Base-by-base conservation (phyloP, 1,284 basidiomycete species). In the Waitea zeae region DNA sequence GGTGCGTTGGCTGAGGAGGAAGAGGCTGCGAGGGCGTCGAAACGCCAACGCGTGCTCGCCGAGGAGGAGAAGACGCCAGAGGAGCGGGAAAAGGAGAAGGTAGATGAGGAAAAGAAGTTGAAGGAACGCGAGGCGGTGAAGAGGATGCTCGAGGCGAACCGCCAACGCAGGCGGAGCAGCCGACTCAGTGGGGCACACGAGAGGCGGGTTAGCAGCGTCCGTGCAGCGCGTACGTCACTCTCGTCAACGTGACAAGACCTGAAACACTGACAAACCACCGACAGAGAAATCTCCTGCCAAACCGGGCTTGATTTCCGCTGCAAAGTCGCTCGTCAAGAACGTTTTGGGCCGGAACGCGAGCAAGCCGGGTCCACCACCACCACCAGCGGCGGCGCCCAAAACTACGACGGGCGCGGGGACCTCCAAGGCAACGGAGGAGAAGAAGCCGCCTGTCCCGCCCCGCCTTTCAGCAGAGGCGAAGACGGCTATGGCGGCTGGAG, bases 161-260 rank as follows among this genome's bases (percentile, higher is more conserved):
- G 67, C 40, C 70, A 72, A 14, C 61, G 64, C 45, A 57, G 80
- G 41, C 58, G 75, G 44, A 82, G 79, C 43, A 78, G 75, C 44
- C 63, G 58, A 38, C 67, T 61, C 3, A 46, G 49, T 30, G 9
- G 13, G 15, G 24, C 14, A 18, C 12, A 9, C 14, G 14, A 18
- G 7, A 11, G 6, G 32, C 9, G 5, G 15, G 20, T 11, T 5
- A 14, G n/a, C 17, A 22, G 17, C 4, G 34, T 35, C 12, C 18
- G 34, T 42, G 33, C 58, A 15, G n/a, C n/a, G n/a, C 41, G 63
- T 67, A 44, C 49, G 57, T 46, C 9, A n/a, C 7, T 26, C 9
- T 33, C 36, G 33, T 35, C 29, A 13, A 34, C 17, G 19, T 15
- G 12, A 5, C 33, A 30, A 17, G 31, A n/a, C n/a, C 11, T 12